Percentiles rank a stretch among this genome's conserved stretches.
Evolutionary conservation across 495 filamentous ascomycete species (phyloP).

Genomic region (Aspergillus incahuasiensis): DNA sequence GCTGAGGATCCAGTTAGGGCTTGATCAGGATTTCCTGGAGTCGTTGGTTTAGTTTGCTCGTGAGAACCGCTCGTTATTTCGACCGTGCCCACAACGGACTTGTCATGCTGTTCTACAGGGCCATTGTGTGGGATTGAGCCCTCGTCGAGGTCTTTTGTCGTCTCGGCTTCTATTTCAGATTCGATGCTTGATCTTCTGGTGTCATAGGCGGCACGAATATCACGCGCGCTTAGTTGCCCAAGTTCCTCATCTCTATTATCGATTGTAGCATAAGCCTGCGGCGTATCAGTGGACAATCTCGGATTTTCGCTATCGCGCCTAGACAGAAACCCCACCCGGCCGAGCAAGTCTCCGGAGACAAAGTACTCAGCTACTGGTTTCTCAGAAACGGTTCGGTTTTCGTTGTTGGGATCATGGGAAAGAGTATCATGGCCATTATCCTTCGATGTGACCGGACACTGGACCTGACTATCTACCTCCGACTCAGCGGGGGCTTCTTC

Average conservation of each 20-base stretch:
- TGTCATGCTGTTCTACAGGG: background rate
- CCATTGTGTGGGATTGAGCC: background rate
- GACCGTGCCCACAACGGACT: background rate
- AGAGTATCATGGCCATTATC: background rate
- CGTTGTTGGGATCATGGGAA: background rate
- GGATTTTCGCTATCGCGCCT: background rate
- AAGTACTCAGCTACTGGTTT: background rate
- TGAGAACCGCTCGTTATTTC: background rate
- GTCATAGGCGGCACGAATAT: constrained; percentile 44
- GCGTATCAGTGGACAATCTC: background rate
- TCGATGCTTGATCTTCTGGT: constrained; percentile 24
- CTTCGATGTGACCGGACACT: background rate
- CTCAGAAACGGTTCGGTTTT: background rate
- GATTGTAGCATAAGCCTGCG: background rate
- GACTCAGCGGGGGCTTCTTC: background rate
- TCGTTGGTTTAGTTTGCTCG: background rate
- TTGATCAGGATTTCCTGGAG: background rate
- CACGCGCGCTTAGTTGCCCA: constrained; percentile 41
- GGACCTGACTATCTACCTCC: background rate
- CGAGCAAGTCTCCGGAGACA: background rate
- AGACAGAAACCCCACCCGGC: constrained; percentile 1
- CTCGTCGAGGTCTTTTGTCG: background rate
- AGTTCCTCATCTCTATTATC: constrained; percentile 32
- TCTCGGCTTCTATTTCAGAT: constrained; percentile 7
- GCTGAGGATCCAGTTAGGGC: background rate